These are phyloP conservation scores for Mortierella claussenii DNA, from an alignment of 192 early-diverging fungal genomes.

Conservation along the genomic window DNA sequence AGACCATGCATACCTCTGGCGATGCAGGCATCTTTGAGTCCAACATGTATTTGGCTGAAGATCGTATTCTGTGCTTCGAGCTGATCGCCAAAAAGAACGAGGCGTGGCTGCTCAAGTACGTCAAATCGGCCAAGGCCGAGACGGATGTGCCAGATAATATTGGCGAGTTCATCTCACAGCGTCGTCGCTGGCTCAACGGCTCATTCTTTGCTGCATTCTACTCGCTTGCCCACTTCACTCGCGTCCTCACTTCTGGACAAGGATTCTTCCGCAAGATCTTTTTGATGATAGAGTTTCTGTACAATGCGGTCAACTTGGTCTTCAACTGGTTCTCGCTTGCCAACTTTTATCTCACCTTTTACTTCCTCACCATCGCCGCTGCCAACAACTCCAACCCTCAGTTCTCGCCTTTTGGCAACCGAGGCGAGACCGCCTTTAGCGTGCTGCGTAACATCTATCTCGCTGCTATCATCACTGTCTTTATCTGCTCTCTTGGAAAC, in stretches of 20 bases:
- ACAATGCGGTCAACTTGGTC: constrained; percentile 82
- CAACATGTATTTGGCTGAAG: constrained; percentile 92
- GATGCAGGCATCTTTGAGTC: constrained; percentile 82
- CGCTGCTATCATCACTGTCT: constrained; percentile 78
- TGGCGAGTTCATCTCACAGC: constrained; percentile 90
- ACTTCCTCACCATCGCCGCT: constrained; percentile 67
- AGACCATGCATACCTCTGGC: constrained; percentile 76
- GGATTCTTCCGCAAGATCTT: constrained; percentile 74
- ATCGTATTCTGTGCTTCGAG: constrained; percentile 95
- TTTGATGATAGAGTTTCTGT: constrained; percentile 79
- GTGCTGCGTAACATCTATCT: constrained; percentile 80
- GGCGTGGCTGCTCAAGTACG: constrained; percentile 86
- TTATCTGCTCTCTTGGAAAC: constrained; percentile 92
- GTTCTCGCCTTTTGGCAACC: constrained; percentile 63
- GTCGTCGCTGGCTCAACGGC: constrained; percentile 95
- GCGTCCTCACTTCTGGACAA: constrained; percentile 80
- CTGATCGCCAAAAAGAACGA: constrained; percentile 83
- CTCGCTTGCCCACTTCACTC: constrained; percentile 77
- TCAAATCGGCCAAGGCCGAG: constrained; percentile 87
- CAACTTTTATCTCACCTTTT: constrained; percentile 88
- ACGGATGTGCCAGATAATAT: constrained; percentile 91
- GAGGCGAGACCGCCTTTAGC: constrained; percentile 69
- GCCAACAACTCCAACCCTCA: constrained; percentile 50
- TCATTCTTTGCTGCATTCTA: constrained; percentile 92
- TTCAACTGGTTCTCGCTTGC: constrained; percentile 92